phyloP scores from a whole-genome alignment of 2,329 filamentous ascomycete genomes.

The Fusarium vanettenii region DNA sequence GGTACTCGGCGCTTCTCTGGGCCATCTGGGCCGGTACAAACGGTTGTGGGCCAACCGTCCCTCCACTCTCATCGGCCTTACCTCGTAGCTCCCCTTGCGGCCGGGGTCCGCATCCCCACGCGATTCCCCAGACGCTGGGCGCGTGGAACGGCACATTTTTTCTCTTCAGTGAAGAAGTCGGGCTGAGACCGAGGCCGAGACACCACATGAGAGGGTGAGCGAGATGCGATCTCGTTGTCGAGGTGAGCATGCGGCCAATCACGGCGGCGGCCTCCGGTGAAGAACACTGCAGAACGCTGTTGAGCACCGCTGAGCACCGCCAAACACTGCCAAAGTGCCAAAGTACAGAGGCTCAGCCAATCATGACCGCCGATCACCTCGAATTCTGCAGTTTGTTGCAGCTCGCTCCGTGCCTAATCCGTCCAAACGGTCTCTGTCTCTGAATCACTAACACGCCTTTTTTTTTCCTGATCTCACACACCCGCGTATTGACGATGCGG shows the following conservation, averaged over 20 bases:
- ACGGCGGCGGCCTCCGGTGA: not conserved
- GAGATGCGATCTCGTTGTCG: not conserved
- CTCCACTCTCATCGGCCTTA: conserved; percentile 45
- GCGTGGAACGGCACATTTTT: conserved; percentile 27
- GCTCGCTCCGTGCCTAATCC: not conserved
- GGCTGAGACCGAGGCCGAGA: conserved; percentile 20
- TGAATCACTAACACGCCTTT: not conserved
- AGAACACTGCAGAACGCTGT: not conserved
- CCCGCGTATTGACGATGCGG: not conserved
- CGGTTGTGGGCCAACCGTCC: conserved; percentile 40
- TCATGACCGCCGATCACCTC: not conserved
- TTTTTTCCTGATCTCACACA: not conserved
- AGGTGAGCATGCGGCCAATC: not conserved
- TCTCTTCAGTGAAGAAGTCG: not conserved
- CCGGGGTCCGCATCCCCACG: conserved; percentile 39
- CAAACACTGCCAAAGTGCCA: not conserved
- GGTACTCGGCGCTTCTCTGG: conserved; percentile 52
- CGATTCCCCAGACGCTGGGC: conserved; percentile 47
- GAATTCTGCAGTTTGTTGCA: not conserved
- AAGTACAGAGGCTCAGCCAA: not conserved
- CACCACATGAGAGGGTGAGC: conserved; percentile 10
- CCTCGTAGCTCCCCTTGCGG: conserved; percentile 44
- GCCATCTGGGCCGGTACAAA: conserved; percentile 24
- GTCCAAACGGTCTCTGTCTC: not conserved
- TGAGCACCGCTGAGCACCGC: not conserved